Base-by-base conservation (phyloP, 805 yeast genomes). In the Saturnispora quitensis region DNA sequence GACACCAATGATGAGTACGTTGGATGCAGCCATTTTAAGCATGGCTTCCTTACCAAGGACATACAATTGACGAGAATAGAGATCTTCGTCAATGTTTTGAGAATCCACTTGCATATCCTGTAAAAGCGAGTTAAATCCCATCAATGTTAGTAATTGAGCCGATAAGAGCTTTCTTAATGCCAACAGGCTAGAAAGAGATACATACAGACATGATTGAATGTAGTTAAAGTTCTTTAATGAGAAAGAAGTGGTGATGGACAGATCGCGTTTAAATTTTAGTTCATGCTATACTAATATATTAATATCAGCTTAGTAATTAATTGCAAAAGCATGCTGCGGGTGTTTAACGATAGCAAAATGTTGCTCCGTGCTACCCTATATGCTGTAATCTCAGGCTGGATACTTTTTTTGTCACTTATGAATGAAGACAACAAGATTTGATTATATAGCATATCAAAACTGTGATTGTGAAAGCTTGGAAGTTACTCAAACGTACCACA, bases 41-140 rank as follows among this genome's bases (percentile, higher is more conserved):
- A 93, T 93, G 49, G 99, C 99, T 58, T 93, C 99, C 62, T 88
- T 89, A 56, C 99, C 99, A 58, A 93, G 71, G 49, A 93, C 99
- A 62, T 91, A 89, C 68, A 93, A 79, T 72, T 93, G 99, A 68
- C 99, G 88, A 40, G 98, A 90, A 76, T 93, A 93, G 59, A 93
- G 77, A 53, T 95, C 77, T 74, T 93, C 99, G 67, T 93, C 99
- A 62, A 93, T 91, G 55, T 80, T 76, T 43, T 58, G 60, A 7
- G 72, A 60, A 56, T 73, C 77, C 12, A 73, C 59, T 61, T 71
- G 74, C 72, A 73, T 73, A 38, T 67, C 66, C 20, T 68, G 62
- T n/a, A 7, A 18, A 28, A 31, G 15, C 34, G 15, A 31, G 34
- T 31, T 10, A 4, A 10, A 31, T 6, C 4, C 34, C 34, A 31